Conservation (phyloP, 2,329 filamentous ascomycete species). For the Thelonectria discophora region DNA sequence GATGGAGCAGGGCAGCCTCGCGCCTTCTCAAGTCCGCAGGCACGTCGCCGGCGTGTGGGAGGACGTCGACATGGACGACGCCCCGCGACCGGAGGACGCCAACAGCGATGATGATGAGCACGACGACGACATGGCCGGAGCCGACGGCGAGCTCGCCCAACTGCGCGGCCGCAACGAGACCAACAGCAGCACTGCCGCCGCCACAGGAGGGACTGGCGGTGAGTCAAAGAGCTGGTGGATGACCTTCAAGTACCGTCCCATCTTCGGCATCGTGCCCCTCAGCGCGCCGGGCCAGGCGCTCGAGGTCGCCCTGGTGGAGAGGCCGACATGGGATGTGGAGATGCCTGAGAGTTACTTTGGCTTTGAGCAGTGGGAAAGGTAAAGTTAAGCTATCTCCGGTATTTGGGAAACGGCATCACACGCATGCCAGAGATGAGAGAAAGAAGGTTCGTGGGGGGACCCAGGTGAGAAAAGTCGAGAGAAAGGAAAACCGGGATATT, state of each 20-base stretch:
- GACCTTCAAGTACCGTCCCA: slow-evolving; percentile 93
- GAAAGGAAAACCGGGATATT: slow-evolving; percentile 13
- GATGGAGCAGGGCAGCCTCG: slow-evolving; percentile 58
- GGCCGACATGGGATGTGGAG: slow-evolving; percentile 84
- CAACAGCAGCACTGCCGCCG: slow-evolving; percentile 27
- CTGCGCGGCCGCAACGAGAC: slow-evolving; percentile 44
- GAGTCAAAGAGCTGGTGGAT: slow-evolving; percentile 69
- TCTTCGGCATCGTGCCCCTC: slow-evolving; percentile 74
- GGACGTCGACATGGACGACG: slow-evolving; percentile 51
- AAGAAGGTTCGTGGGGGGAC: slow-evolving; percentile 1
- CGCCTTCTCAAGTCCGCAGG: slow-evolving; percentile 55
- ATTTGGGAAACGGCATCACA: not conserved
- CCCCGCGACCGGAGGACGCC: slow-evolving; percentile 46
- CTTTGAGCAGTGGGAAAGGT: slow-evolving; percentile 62
- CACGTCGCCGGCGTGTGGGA: slow-evolving; percentile 53
- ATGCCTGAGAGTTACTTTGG: slow-evolving; percentile 75
- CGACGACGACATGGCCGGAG: slow-evolving; percentile 51
- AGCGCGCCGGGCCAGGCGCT: slow-evolving; percentile 54
- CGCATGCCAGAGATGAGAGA: not conserved
- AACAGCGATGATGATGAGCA: slow-evolving; percentile 45
- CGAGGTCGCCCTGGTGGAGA: slow-evolving; percentile 89
- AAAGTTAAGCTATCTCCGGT: slow-evolving; percentile 24
- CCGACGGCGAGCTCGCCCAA: slow-evolving; percentile 47
- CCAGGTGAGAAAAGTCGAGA: slow-evolving; percentile 5
- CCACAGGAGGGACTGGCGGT: slow-evolving; percentile 36